Evolutionary conservation across 306 rosid species (phyloP).

Genomic region (Calophaca sinica): DNA sequence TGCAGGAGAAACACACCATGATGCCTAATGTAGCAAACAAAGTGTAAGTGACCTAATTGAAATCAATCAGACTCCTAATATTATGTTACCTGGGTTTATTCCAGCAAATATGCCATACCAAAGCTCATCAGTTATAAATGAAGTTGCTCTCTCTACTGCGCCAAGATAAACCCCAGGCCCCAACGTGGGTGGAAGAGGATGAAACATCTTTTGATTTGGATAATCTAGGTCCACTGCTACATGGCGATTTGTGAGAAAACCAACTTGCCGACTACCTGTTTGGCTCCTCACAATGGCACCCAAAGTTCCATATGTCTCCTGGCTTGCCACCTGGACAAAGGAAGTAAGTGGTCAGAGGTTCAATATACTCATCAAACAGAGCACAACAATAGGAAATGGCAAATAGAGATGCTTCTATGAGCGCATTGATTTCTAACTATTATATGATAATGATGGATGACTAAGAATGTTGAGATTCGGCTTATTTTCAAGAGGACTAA

Average conservation of each 20-base stretch:
- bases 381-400: conserved; percentile 17
- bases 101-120: conserved; percentile 99
- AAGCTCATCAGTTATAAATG: conserved; percentile 95
- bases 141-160: conserved; percentile 98
- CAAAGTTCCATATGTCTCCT: conserved; percentile 97
- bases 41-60: conserved; percentile 9
- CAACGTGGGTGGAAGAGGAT: conserved; percentile 95
- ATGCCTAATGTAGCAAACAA: background rate
- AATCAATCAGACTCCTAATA: conserved; percentile 35
- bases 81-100: conserved; percentile 90
- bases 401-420: conserved; percentile 9
- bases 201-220: conserved; percentile 99
- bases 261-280: conserved; percentile 93
- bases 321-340: conserved; percentile 86
- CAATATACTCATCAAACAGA: conserved; percentile 46
- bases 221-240: conserved; percentile 97
- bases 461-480: conserved; percentile 5
- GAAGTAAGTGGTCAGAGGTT: conserved; percentile 22
- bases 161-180: conserved; percentile 99
- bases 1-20: conserved; percentile 52
- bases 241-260: conserved; percentile 98
- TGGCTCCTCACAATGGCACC: conserved; percentile 98
- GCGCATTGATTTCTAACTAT: conserved; percentile 17
- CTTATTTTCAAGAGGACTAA: conserved; percentile 1
- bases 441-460: background rate